Percentiles rank a stretch among this genome's conserved stretches.
Evolutionary conservation across 2,329 filamentous ascomycete genomes (phyloP).

Genomic region (Fusarium protoensiforme): DNA sequence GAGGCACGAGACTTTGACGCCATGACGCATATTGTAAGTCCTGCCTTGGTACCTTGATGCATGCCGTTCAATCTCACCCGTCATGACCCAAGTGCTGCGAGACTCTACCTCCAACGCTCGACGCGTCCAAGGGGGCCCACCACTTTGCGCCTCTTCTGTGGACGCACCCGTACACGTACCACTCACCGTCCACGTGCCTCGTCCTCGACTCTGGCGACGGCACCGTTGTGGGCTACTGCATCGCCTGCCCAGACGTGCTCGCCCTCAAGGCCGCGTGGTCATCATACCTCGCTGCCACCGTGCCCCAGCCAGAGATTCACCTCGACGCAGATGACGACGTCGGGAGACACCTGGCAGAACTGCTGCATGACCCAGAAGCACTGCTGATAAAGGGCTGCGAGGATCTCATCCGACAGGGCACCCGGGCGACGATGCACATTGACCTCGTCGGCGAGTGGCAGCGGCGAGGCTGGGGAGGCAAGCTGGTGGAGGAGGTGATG

Average conservation of each 20-base stretch:
- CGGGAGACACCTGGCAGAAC: constrained; percentile 51
- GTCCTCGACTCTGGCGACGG: constrained; percentile 61
- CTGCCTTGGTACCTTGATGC: neutral
- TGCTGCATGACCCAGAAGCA: constrained; percentile 54
- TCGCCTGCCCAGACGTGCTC: constrained; percentile 57
- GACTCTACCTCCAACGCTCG: constrained; percentile 58
- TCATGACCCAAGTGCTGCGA: constrained; percentile 54
- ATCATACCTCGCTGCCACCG: constrained; percentile 49
- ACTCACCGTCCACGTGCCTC: constrained; percentile 57
- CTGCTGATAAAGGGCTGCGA: constrained; percentile 52
- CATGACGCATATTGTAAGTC: constrained; percentile 54
- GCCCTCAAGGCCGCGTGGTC: constrained; percentile 53
- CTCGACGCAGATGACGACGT: constrained; percentile 41
- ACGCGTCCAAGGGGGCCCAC: constrained; percentile 46
- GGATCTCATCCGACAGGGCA: constrained; percentile 44
- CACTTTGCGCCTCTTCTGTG: constrained; percentile 61
- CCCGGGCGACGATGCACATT: constrained; percentile 62
- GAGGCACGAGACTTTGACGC: constrained; percentile 52
- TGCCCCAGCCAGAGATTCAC: constrained; percentile 48
- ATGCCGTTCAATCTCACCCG: neutral
- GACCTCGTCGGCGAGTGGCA: constrained; percentile 57
- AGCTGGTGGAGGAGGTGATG: constrained; percentile 55
- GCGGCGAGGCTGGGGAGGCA: constrained; percentile 57
- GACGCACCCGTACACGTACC: constrained; percentile 62
- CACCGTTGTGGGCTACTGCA: constrained; percentile 60